Base-by-base conservation (phyloP, 2,329 filamentous ascomycete genomes). In the Aspergillus texensis region DNA sequence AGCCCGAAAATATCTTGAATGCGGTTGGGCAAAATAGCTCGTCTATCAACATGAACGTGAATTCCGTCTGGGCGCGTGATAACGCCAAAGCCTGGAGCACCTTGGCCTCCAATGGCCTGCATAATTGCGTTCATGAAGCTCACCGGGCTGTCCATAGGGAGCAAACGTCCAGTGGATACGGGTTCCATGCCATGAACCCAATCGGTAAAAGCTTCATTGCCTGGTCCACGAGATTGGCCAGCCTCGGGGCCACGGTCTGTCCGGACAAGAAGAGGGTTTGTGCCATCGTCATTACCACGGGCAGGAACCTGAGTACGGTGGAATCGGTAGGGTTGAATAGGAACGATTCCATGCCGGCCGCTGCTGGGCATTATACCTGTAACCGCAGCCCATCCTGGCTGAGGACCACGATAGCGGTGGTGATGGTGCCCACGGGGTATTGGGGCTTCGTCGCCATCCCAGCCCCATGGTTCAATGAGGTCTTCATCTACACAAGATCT, bases 201-300 rank as follows among this genome's bases (percentile, higher is more conserved):
- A 64, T 85, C 83, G 55, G 80, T 81, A 68, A 83, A 80, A 54
- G 79, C 75, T 61, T 83, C 80, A 56, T 71, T 70, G 28, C 72
- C 70, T 14, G 74, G 67, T 28, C 69, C 75, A 67, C 78, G 77
- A 26, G 72, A 74, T 63, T 79, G 81, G 36, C 71, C 72, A 45
- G 71, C 56, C 34, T 80, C 77, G 46, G 71, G 68, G 30, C 70
- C 69, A 55, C 74, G 76, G 59, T 76, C 79, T 53, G 78, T 77
- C 61, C 92, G 89, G 67, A 93, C 90, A 60, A 98, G 86, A 14
- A 98, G 83, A 50, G 94, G 94, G 73, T 98, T 97, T 26, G 89
- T 84, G 4, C 93, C 93, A 74, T 97, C 94, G 67, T 97, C 93
- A 39, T 86, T 84, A 32, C 83, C 83, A 62, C 86, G 84, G 58